Base-by-base conservation (phyloP, 2,329 filamentous ascomycete genomes). In the Arthrinium phaeospermum region DNA sequence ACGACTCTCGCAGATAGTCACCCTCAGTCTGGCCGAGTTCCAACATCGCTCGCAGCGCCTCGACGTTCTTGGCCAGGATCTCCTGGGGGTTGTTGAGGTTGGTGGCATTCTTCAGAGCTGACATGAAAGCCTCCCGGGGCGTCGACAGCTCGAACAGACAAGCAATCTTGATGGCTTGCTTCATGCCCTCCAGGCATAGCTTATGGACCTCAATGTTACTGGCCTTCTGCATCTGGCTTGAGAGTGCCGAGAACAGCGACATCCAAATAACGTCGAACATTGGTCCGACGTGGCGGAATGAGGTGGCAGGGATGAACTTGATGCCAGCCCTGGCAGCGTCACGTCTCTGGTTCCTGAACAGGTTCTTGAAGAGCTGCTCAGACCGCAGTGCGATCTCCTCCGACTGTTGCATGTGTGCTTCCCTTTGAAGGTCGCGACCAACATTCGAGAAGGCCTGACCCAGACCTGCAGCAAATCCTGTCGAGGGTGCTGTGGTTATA, bases 201-300 rank as follows among this genome's bases (percentile, higher is more conserved):
- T 92, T 94, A 81, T 98, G 95, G 22, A 96, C 94, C 76, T 98
- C 95, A 5, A 98, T 86, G 78, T 98, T 98, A 76, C 97, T 94
- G 0, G 94, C 93, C 79, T 98, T 95, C 77, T 98, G 96, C 81
- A 96, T 95, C 76, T 97, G 94, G 69, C 94, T 95, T 1, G 96
- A 98, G 37, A 99, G 88, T 0, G 95, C 95, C 6, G 96, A 98
- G 79, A 99, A 93, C 82, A 98, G 97, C 13, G 96, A 98, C 96
- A 98, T 99, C 96, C 96, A 99, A 0, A 95, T 97, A 34, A 98
- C 95, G 78, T 98, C 95, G 79, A 99, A 98, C 96, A 99, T 99
- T 0, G 96, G 95, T 0, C 96, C 96, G 69, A 98, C 93, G 81
- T 99, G 96, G 77, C 94, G 96, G 81, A 94, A 95, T 0, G 95